Base-by-base conservation (phyloP, 2,329 filamentous ascomycete species). In the Phyllosticta paracitricarpa region DNA sequence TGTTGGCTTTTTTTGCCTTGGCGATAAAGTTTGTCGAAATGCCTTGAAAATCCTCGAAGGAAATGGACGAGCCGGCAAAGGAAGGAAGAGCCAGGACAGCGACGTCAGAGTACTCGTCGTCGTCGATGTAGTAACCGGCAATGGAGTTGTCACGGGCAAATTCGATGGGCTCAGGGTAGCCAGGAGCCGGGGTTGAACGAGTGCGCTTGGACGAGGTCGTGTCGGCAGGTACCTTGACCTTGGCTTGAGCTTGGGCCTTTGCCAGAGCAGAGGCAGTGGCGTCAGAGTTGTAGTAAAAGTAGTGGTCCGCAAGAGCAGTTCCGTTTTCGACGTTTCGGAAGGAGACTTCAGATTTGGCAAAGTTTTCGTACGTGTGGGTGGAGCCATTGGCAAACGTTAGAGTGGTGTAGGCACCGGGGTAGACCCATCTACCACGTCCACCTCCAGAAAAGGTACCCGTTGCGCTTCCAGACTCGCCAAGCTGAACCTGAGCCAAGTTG, bases 301-400 rank as follows among this genome's bases (percentile, higher is more conserved):
- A 76, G 25, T 70, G 65, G 8, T 67, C 63, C 17, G 74, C 75
- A 33, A 80, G 66, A 17, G 77, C 73, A 25, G 72, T 70, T 1
- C 77, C 77, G 12, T 65, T 71, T 4, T 68, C 71, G 58, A 80
- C 73, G 22, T 69, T 68, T 8, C 70, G 69, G 40, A 79, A 78
- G 0, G 71, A 66, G 14, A 72, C 69, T 0, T 77, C 66, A 0
- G 78, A 75, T 17, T 72, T 73, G 9, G 77, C 78, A 63, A 74
- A 77, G 65, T 80, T 79, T 40, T 72, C 64, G 56, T 70, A 77
- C 0, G 71, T 75, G 1, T 69, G 57, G 12, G 66, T 72, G 1
- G 77, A 75, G 4, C 78, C 78, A 59, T 80, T 79, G 51, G 72
- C 76, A 59, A 79, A 79, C 2, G 70, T 72, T 10, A 79, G 69